phyloP scores from a whole-genome alignment of 805 yeast genomes.

The Suhomyces xylopsoci region DNA sequence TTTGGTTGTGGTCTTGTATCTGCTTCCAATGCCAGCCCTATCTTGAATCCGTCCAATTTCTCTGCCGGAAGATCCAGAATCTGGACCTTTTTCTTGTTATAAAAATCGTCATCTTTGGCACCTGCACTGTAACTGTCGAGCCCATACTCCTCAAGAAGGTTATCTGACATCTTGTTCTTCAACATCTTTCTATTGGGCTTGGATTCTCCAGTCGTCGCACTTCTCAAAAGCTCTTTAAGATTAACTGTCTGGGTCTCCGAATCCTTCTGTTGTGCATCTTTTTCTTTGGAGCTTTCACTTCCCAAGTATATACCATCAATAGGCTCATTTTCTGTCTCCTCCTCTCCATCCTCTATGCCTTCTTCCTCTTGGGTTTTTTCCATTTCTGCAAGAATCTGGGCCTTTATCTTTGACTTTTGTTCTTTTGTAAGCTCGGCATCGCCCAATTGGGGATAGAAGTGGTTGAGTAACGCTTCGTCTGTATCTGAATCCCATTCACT shows the following conservation, averaged over 20 bases:
- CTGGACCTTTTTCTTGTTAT: constrained; percentile 14
- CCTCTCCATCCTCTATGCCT: constrained; percentile 10
- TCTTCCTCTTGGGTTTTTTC: constrained; percentile 14
- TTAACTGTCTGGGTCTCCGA: neutral
- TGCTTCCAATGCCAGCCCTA: constrained; percentile 22
- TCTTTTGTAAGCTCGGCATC: constrained; percentile 31
- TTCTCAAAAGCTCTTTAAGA: neutral
- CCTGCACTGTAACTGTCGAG: constrained; percentile 29
- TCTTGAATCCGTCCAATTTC: constrained; percentile 34
- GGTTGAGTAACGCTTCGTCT: constrained; percentile 39
- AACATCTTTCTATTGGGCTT: constrained; percentile 24
- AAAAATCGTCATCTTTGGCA: constrained; percentile 24
- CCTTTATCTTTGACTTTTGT: constrained; percentile 34
- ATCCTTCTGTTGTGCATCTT: neutral
- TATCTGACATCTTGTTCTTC: constrained; percentile 25
- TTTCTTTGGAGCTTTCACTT: constrained; percentile 8
- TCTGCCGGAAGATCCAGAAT: constrained; percentile 14
- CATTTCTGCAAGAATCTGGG: constrained; percentile 30
- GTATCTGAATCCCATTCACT: constrained; percentile 39
- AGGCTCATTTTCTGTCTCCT: constrained; percentile 6
- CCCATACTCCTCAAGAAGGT: constrained; percentile 40
- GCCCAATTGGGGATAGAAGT: constrained; percentile 39
- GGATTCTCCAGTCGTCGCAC: neutral
- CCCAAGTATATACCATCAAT: constrained; percentile 42
- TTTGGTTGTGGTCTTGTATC: constrained; percentile 10